phyloP scores from a whole-genome alignment of 768 basidiomycete genomes.

The Trametes elegans region DNA sequence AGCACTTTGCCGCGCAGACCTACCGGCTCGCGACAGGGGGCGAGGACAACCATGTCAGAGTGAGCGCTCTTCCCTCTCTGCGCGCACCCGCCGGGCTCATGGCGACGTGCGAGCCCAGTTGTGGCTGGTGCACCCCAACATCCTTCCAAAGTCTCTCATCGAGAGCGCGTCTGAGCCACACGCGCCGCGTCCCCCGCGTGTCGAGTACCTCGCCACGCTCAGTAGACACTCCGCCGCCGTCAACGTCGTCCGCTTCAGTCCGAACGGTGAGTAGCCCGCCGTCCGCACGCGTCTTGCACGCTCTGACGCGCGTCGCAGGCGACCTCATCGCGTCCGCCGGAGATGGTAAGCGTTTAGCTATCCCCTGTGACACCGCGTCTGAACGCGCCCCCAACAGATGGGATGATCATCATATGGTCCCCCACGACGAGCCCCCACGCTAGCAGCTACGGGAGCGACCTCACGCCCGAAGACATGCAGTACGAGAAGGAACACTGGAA shows the following conservation, averaged over 20 bases:
- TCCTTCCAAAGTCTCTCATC: conserved; percentile 61
- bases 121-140: conserved; percentile 95
- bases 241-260: conserved; percentile 95
- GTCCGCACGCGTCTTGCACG: background rate
- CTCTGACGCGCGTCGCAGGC: conserved; percentile 44
- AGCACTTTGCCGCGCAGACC: conserved; percentile 62
- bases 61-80: conserved; percentile 42
- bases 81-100: background rate
- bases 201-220: conserved; percentile 94
- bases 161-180: conserved; percentile 37
- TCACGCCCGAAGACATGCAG: conserved; percentile 72
- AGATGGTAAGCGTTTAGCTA: conserved; percentile 64
- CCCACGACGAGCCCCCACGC: conserved; percentile 71
- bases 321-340: conserved; percentile 95
- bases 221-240: conserved; percentile 91
- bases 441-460: conserved; percentile 79
- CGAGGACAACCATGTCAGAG: conserved; percentile 95
- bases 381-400: conserved; percentile 53
- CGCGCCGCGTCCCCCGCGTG: conserved; percentile 68
- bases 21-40: conserved; percentile 94
- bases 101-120: conserved; percentile 44
- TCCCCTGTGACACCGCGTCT: background rate
- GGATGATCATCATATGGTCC: conserved; percentile 96
- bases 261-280: conserved; percentile 62
- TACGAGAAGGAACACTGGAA: conserved; percentile 97